phyloP scores from a whole-genome alignment of 2,329 filamentous ascomycete genomes.

The Aspergillus glaucus region DNA sequence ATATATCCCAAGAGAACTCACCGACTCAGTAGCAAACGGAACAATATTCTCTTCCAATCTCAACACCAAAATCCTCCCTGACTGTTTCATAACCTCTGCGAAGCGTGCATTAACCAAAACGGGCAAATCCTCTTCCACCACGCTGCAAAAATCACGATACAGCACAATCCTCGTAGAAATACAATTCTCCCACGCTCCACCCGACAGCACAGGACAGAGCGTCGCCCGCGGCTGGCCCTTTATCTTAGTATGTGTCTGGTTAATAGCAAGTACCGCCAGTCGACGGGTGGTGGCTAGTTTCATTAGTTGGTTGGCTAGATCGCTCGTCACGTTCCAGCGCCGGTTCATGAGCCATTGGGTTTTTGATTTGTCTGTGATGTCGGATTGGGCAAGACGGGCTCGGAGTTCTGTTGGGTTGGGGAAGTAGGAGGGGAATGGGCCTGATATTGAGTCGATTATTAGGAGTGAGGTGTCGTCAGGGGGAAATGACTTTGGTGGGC shows the following conservation, averaged over 20 bases:
- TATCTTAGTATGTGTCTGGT: slow-evolving; percentile 77
- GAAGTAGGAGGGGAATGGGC: slow-evolving; percentile 69
- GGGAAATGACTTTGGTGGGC: slow-evolving; percentile 59
- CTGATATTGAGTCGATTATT: slow-evolving; percentile 71
- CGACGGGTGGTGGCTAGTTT: slow-evolving; percentile 69
- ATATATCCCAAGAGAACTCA: slow-evolving; percentile 12
- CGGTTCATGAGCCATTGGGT: slow-evolving; percentile 28
- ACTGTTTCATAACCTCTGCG: slow-evolving; percentile 59
- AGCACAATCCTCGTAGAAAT: slow-evolving; percentile 67
- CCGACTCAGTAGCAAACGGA: slow-evolving; percentile 35
- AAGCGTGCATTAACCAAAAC: slow-evolving; percentile 49
- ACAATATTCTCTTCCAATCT: slow-evolving; percentile 28
- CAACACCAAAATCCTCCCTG: slow-evolving; percentile 42
- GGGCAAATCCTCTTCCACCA: slow-evolving; percentile 21
- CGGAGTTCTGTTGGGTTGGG: slow-evolving; percentile 49
- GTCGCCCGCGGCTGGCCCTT: slow-evolving; percentile 59
- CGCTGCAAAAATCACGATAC: slow-evolving; percentile 65
- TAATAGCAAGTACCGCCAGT: slow-evolving; percentile 68
- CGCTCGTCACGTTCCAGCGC: slow-evolving; percentile 58
- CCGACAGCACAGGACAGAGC: slow-evolving; percentile 68
- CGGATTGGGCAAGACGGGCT: slow-evolving; percentile 18
- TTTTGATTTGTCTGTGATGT: slow-evolving; percentile 37
- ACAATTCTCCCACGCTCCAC: slow-evolving; percentile 72
- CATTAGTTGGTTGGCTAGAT: slow-evolving; percentile 55
- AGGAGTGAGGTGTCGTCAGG: slow-evolving; percentile 60